A percentile compares a stretch with the other conserved stretches of the same genome.
Evolutionary conservation across 768 basidiomycete species (phyloP).

Genomic region (Dioszegia aurantiaca): DNA sequence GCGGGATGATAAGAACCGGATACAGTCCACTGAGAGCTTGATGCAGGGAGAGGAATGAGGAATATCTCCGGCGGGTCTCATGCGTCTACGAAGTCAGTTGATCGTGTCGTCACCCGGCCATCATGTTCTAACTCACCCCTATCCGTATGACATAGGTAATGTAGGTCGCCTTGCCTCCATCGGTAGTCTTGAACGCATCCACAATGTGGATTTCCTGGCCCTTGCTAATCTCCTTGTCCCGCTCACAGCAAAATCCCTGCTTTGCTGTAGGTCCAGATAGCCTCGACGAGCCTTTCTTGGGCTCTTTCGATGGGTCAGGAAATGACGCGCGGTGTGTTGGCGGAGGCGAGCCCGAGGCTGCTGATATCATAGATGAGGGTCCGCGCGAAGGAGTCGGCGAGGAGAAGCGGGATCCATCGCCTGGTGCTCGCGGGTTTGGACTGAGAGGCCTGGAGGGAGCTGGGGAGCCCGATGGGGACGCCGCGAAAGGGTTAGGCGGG

Average conservation of each 20-base stretch:
- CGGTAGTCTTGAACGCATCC: constrained; percentile 91
- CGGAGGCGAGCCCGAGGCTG: constrained; percentile 46
- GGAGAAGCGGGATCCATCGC: constrained; percentile 12
- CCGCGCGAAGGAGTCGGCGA: constrained; percentile 20
- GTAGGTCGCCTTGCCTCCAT: constrained; percentile 82
- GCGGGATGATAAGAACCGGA: constrained; percentile 93
- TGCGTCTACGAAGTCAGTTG: constrained; percentile 11
- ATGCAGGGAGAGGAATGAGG: constrained; percentile 93
- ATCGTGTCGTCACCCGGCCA: constrained; percentile 26
- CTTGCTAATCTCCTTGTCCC: constrained; percentile 43
- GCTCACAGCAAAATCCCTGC: constrained; percentile 47
- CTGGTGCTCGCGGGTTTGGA: background rate
- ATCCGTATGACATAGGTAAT: constrained; percentile 90
- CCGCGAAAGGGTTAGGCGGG: constrained; percentile 24
- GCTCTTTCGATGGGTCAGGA: constrained; percentile 42
- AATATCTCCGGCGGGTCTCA: constrained; percentile 69
- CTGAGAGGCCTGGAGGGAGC: constrained; percentile 13
- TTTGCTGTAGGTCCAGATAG: constrained; percentile 44
- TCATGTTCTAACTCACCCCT: constrained; percentile 60
- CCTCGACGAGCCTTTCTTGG: constrained; percentile 24
- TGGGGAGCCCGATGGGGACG: constrained; percentile 28
- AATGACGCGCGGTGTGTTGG: constrained; percentile 48
- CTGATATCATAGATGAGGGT: constrained; percentile 35
- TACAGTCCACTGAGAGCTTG: constrained; percentile 79
- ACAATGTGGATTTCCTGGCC: constrained; percentile 59